These are phyloP conservation scores for Ilex aquifolium DNA, from an alignment of 257 asterid genomes.

Conservation along the genomic window DNA sequence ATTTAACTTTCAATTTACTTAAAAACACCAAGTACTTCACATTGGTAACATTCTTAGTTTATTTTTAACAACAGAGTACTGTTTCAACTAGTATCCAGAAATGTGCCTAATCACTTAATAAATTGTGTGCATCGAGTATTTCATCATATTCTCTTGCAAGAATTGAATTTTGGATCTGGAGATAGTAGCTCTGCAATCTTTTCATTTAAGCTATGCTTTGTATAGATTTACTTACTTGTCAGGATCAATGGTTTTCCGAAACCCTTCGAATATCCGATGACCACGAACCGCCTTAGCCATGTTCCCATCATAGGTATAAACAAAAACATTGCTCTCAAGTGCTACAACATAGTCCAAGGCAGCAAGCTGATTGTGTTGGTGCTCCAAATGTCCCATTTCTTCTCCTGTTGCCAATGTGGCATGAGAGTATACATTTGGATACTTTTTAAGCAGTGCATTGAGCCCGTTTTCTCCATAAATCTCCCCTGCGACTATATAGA, in stretches of 20 bases:
- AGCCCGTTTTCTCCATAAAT: slow-evolving; percentile 26
- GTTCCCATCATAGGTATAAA: slow-evolving; percentile 37
- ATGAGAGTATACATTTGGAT: slow-evolving; percentile 30
- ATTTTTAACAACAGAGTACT: no score
- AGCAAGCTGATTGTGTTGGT: slow-evolving; percentile 30
- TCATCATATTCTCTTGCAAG: no score
- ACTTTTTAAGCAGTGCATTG: slow-evolving; percentile 13
- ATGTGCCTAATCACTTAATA: no score
- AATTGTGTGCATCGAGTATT: no score
- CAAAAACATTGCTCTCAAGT: slow-evolving; percentile 29
- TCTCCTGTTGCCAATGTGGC: slow-evolving; percentile 29
- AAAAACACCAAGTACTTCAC: no score
- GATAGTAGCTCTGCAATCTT: no score
- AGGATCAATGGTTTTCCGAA: slow-evolving; percentile 31
- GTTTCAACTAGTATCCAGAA: no score
- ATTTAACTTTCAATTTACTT: no score
- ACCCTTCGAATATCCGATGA: slow-evolving; percentile 30
- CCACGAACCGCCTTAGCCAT: slow-evolving; percentile 50
- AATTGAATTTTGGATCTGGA: no score
- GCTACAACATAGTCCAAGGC: slow-evolving; percentile 38
- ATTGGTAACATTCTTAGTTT: no score
- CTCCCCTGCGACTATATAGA: slow-evolving; percentile 32
- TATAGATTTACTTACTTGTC: slow-evolving; percentile 21
- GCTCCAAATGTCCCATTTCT: slow-evolving; percentile 21
- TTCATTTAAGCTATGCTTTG: neutral